Conservation (phyloP, 1,284 basidiomycete genomes). For the Pseudozyma hubeiensis region DNA sequence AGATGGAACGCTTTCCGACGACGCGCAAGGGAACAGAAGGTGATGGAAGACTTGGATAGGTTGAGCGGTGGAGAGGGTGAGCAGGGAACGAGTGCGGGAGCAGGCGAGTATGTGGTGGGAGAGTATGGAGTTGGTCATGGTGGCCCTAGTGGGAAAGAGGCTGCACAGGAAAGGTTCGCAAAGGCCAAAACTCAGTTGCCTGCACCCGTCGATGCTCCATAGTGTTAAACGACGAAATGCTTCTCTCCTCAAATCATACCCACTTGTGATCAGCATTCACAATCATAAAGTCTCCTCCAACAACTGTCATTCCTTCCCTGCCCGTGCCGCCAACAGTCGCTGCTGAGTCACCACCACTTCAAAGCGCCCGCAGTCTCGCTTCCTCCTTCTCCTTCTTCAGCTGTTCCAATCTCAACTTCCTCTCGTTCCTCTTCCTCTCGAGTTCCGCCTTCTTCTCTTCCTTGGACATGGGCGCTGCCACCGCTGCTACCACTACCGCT, state of each 20-base stretch:
- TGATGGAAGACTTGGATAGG: constrained; percentile 10
- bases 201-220: no score
- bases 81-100: no score
- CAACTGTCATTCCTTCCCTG: neutral
- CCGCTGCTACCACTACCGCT: constrained; percentile 3
- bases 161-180: constrained; percentile 25
- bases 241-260: no score
- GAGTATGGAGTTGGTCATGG: constrained; percentile 41
- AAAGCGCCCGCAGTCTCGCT: constrained; percentile 33
- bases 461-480: constrained; percentile 38
- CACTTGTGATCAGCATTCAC: no score
- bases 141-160: constrained; percentile 44
- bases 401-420: constrained; percentile 44
- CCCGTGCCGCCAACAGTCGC: neutral
- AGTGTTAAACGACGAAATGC: no score
- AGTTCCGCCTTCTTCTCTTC: constrained; percentile 60
- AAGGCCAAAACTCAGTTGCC: constrained; percentile 7
- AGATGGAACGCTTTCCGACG: constrained; percentile 24
- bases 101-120: neutral
- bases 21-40: constrained; percentile 27
- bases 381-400: constrained; percentile 54
- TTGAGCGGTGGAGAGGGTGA: no score
- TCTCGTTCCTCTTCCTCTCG: constrained; percentile 56
- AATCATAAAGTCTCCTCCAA: no score
- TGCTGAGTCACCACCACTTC: neutral